Conservation (phyloP, 2,329 filamentous ascomycete species). For the Nemania abortiva region DNA sequence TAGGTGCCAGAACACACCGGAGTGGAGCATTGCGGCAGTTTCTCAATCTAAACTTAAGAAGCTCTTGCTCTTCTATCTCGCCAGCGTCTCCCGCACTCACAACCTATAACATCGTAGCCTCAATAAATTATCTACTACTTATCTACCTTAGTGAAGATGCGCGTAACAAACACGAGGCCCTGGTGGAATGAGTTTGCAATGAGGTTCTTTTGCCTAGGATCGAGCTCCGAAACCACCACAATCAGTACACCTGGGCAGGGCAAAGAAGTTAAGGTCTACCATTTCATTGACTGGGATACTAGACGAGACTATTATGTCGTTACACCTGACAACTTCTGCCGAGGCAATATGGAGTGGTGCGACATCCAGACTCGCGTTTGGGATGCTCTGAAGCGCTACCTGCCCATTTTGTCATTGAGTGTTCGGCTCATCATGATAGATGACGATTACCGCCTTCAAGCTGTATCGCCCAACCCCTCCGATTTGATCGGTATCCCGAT, state of each 20-base stretch:
- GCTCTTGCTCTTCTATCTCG: neutral
- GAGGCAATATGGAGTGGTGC: neutral
- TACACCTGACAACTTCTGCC: neutral
- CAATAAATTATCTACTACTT: neutral
- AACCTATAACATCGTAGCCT: too few species aligned
- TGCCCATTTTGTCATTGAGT: slow-evolving; percentile 2
- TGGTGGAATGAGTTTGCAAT: slow-evolving; percentile 16
- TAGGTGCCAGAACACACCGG: too few species aligned
- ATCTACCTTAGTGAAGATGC: neutral
- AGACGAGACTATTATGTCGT: slow-evolving; percentile 14
- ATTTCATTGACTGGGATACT: slow-evolving; percentile 16
- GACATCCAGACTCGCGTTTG: neutral
- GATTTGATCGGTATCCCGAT: neutral
- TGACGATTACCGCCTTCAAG: neutral
- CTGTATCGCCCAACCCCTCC: slow-evolving; percentile 1
- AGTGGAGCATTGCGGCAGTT: too few species aligned
- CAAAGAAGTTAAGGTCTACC: neutral
- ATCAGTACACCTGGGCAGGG: neutral
- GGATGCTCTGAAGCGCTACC: neutral
- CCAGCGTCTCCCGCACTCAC: neutral
- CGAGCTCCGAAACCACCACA: neutral
- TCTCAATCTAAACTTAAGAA: too few species aligned
- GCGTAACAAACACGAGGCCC: slow-evolving; percentile 17
- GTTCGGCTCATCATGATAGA: slow-evolving; percentile 15
- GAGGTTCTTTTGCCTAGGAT: neutral